phyloP scores from a whole-genome alignment of 2,329 filamentous ascomycete species.

The Xylaria sp. region DNA sequence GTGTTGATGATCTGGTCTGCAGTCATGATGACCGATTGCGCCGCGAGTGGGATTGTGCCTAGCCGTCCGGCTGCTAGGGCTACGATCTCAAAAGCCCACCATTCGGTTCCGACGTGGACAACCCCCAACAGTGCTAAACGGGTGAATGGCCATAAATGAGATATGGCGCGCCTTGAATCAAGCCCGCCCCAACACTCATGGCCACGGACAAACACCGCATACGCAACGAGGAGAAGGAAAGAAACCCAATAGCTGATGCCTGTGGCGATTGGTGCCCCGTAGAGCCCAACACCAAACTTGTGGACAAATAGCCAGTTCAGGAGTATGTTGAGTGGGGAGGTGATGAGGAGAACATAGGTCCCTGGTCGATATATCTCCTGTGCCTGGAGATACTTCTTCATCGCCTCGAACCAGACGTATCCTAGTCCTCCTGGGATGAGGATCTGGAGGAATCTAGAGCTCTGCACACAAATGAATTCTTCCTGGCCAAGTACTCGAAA shows the following conservation, averaged over 20 bases:
- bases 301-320: constrained; percentile 86
- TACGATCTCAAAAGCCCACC: constrained; percentile 95
- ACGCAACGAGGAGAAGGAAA: constrained; percentile 78
- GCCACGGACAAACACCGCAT: constrained; percentile 75
- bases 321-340: constrained; percentile 81
- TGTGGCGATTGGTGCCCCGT: constrained; percentile 84
- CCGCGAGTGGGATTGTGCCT: constrained; percentile 81
- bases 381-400: constrained; percentile 89
- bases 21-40: constrained; percentile 91
- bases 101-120: constrained; percentile 87
- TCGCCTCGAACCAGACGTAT: constrained; percentile 86
- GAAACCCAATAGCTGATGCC: constrained; percentile 88
- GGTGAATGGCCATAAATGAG: constrained; percentile 76
- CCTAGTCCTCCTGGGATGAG: constrained; percentile 84
- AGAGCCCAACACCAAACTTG: constrained; percentile 73
- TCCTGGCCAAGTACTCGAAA: constrained; percentile 82
- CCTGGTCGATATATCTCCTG: constrained; percentile 84
- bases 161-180: constrained; percentile 68
- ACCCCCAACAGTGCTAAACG: constrained; percentile 80
- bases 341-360: constrained; percentile 83
- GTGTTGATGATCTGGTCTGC: constrained; percentile 86
- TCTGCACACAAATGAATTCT: constrained; percentile 78
- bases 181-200: constrained; percentile 83
- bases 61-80: constrained; percentile 83
- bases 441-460: constrained; percentile 75